These are phyloP conservation scores for Penicillium sp. DNA, from an alignment of 2,329 filamentous ascomycete species.

Conservation along the genomic window DNA sequence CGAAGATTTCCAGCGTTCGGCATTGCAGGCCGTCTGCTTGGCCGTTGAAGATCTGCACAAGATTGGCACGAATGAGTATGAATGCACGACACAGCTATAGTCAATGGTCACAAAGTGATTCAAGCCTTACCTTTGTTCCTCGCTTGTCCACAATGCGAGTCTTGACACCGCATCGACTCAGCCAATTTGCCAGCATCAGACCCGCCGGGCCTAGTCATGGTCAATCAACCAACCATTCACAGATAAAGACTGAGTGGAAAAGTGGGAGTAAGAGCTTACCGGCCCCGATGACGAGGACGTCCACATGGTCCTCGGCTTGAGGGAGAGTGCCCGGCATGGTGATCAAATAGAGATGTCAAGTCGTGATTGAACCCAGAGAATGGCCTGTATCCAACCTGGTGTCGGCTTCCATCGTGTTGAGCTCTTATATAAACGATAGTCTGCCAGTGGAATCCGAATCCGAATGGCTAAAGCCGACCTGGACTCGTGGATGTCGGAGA, in stretches of 20 bases:
- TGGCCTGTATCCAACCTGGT: not conserved
- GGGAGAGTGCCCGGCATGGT: slow-evolving; percentile 1
- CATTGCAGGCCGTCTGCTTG: slow-evolving; percentile 62
- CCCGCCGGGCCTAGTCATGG: slow-evolving; percentile 39
- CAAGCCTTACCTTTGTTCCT: slow-evolving; percentile 34
- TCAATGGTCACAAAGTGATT: not conserved
- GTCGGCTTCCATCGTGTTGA: not conserved
- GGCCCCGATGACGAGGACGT: slow-evolving; percentile 49
- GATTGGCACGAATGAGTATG: not conserved
- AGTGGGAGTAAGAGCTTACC: slow-evolving; percentile 27
- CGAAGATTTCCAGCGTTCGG: slow-evolving; percentile 71
- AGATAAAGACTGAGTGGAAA: too few species aligned
- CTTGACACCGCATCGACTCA: slow-evolving; percentile 51
- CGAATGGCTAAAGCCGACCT: not conserved
- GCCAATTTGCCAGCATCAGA: slow-evolving; percentile 52
- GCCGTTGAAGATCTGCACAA: slow-evolving; percentile 26
- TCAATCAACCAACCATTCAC: too few species aligned
- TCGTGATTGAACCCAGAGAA: not conserved
- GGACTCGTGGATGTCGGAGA: not conserved
- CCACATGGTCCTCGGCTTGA: slow-evolving; percentile 6
- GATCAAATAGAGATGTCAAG: not conserved
- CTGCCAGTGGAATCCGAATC: not conserved
- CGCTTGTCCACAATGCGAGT: slow-evolving; percentile 52
- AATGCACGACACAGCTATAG: not conserved
- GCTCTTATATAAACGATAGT: not conserved